A percentile compares a stretch with the other conserved stretches of the same genome.
phyloP scores from a whole-genome alignment of 1,284 basidiomycete genomes.

The Pseudomicrostroma phylloplanum region DNA sequence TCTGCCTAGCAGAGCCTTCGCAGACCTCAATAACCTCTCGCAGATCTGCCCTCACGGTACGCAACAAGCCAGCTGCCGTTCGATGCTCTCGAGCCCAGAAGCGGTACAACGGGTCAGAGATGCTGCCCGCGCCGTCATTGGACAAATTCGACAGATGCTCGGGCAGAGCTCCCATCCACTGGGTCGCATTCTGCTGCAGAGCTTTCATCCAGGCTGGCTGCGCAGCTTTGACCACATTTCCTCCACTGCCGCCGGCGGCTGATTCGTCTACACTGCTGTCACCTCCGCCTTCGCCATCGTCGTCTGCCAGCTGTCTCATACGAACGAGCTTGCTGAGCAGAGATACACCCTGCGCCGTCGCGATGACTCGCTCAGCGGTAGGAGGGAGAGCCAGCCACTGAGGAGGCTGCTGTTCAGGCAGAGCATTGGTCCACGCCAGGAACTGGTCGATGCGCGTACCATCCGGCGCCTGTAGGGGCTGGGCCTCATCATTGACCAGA shows the following conservation, averaged over 20 bases:
- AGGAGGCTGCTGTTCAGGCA: slow-evolving; percentile 48
- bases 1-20: slow-evolving; percentile 33
- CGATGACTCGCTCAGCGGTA: slow-evolving; percentile 45
- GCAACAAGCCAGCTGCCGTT: slow-evolving; percentile 27
- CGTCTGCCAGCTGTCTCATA: slow-evolving; percentile 43
- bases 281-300: slow-evolving; percentile 21
- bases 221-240: background rate
- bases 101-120: slow-evolving; percentile 39
- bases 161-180: slow-evolving; percentile 32
- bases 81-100: slow-evolving; percentile 49
- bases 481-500: slow-evolving; percentile 33
- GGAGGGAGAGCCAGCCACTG: slow-evolving; percentile 47
- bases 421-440: slow-evolving; percentile 36
- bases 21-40: slow-evolving; percentile 33
- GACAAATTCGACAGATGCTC: slow-evolving; percentile 17
- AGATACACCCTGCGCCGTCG: slow-evolving; percentile 33
- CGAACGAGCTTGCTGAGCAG: slow-evolving; percentile 40
- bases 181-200: slow-evolving; percentile 28
- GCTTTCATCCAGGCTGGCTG: slow-evolving; percentile 45
- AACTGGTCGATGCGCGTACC: slow-evolving; percentile 46
- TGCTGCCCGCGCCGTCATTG: slow-evolving; percentile 17
- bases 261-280: background rate
- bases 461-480: slow-evolving; percentile 39
- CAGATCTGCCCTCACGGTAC: slow-evolving; percentile 32
- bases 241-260: background rate